A percentile compares a stretch with the other conserved stretches of the same genome.
phyloP scores from a whole-genome alignment of 1,139 yeast genomes.

The Magnusiomyces tetraspermus region DNA sequence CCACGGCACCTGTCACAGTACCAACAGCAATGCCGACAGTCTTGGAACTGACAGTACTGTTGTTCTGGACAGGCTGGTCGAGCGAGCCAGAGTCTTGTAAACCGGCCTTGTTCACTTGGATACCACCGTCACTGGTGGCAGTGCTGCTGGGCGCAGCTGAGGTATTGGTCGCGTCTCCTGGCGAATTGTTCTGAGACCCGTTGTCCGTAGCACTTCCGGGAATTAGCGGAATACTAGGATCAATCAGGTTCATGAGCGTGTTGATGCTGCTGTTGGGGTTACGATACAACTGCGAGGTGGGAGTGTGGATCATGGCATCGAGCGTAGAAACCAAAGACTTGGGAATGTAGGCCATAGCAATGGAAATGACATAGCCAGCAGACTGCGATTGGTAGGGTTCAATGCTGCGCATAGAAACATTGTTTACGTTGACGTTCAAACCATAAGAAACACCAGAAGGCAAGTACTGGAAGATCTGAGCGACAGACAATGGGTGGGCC shows the following conservation, averaged over 20 bases:
- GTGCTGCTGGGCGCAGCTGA: not conserved
- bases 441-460: constrained; percentile 36
- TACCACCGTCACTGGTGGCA: not conserved
- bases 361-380: constrained; percentile 31
- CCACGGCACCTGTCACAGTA: constrained; percentile 32
- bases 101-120: constrained; percentile 7
- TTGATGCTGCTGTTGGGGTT: constrained; percentile 30
- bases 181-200: constrained; percentile 13
- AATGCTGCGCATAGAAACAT: constrained; percentile 29
- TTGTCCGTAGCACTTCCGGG: constrained; percentile 18
- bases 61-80: constrained; percentile 26
- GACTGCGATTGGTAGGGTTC: constrained; percentile 30
- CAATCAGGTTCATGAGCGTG: constrained; percentile 33
- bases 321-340: constrained; percentile 23
- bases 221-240: constrained; percentile 31
- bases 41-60: constrained; percentile 23
- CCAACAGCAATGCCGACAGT: constrained; percentile 36
- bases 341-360: constrained; percentile 35
- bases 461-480: constrained; percentile 36
- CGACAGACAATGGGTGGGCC: constrained; percentile 34
- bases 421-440: constrained; percentile 22
- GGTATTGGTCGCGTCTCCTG: not conserved
- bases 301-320: constrained; percentile 26
- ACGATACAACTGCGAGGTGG: constrained; percentile 29
- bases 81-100: constrained; percentile 28